Conservation (phyloP, 1,284 basidiomycete species). For the Stygiomarasmius scandens region DNA sequence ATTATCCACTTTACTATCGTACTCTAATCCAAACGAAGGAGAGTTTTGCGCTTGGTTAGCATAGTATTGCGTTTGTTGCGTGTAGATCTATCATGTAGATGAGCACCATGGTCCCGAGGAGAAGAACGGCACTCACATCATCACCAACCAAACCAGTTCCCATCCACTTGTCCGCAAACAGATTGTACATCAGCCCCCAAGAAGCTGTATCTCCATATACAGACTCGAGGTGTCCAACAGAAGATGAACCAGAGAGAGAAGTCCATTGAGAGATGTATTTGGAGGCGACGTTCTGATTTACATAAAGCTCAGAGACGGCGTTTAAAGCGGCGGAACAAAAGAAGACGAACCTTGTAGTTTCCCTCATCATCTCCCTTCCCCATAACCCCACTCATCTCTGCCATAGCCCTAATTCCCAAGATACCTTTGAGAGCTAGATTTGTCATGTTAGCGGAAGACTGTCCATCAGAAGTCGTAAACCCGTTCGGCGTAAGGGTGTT, state of each 20-base stretch:
- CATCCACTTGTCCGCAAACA: slow-evolving; percentile 46
- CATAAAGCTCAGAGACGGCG: too few relatives aligned
- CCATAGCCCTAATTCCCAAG: slow-evolving; percentile 25
- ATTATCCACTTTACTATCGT: slow-evolving; percentile 24
- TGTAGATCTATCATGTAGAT: slow-evolving; percentile 18
- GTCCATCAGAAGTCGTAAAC: slow-evolving; percentile 14
- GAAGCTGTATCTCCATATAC: slow-evolving; percentile 27
- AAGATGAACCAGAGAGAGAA: slow-evolving; percentile 20
- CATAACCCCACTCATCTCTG: slow-evolving; percentile 17
- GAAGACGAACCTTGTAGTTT: slow-evolving; percentile 5
- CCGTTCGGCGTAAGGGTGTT: slow-evolving; percentile 12
- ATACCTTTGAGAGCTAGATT: slow-evolving; percentile 26
- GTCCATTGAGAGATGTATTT: slow-evolving; percentile 27
- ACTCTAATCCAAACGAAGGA: slow-evolving; percentile 26
- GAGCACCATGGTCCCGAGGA: not conserved
- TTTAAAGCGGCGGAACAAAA: too few relatives aligned
- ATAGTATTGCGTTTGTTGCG: slow-evolving; percentile 26
- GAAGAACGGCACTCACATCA: slow-evolving; percentile 25
- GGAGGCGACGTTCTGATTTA: too few relatives aligned
- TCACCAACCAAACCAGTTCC: slow-evolving; percentile 22
- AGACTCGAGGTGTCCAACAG: slow-evolving; percentile 24
- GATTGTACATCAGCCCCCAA: slow-evolving; percentile 48
- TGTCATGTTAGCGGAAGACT: slow-evolving; percentile 14
- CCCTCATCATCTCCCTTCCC: slow-evolving; percentile 17
- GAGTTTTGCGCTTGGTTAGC: slow-evolving; percentile 10